Evolutionary conservation across 2,329 filamentous ascomycete species (phyloP).

Genomic region (Huntiella moniliformis): DNA sequence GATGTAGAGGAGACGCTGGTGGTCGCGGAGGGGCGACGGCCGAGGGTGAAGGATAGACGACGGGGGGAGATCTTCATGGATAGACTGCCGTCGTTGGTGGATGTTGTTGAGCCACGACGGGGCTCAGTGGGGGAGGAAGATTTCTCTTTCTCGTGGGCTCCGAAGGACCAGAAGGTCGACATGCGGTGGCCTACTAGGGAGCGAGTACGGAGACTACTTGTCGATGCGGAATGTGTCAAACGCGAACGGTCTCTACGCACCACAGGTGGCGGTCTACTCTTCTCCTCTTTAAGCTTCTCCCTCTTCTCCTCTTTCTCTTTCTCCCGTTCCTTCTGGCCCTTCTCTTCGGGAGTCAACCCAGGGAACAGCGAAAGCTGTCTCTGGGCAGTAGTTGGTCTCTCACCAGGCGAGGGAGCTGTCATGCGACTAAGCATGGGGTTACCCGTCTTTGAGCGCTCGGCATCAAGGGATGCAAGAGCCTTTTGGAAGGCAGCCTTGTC

Average conservation of each 20-base stretch:
- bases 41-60: background rate
- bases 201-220: slow-evolving; percentile 20
- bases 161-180: slow-evolving; percentile 5
- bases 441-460: slow-evolving; percentile 9
- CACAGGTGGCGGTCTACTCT: background rate
- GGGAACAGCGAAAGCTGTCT: too few relatives aligned
- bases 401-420: slow-evolving; percentile 1
- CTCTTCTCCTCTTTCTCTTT: too few relatives aligned
- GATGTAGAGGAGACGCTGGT: background rate
- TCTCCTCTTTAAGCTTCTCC: too few relatives aligned
- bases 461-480: slow-evolving; percentile 6
- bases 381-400: background rate
- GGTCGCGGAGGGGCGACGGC: background rate
- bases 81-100: background rate
- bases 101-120: slow-evolving; percentile 8
- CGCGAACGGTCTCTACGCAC: background rate
- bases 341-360: too few relatives aligned
- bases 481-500: slow-evolving; percentile 11
- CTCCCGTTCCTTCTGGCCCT: too few relatives aligned
- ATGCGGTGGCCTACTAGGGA: slow-evolving; percentile 14
- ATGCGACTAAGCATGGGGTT: slow-evolving; percentile 11
- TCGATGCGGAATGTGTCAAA: slow-evolving; percentile 1
- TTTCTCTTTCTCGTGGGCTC: background rate
- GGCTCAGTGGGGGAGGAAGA: slow-evolving; percentile 9
- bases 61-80: background rate